Base-by-base conservation (phyloP, 1,139 yeast genomes). In the Sugiyamaella grinbergsii region DNA sequence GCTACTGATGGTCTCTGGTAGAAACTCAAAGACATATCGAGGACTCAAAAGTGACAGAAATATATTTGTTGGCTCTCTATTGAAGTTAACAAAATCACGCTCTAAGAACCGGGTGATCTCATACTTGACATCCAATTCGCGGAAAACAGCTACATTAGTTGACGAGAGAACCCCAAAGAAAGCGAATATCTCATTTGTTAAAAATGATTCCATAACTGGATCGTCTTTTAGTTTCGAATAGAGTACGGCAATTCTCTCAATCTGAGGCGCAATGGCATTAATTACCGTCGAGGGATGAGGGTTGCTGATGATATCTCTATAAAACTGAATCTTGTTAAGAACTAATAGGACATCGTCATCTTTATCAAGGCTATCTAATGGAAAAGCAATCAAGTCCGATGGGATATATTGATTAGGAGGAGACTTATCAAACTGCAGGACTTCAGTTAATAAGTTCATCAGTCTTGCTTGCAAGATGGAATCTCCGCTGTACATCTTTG, bases 81-180 rank as follows among this genome's bases (percentile, higher is more conserved):
- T 40, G 36, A 8, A 50, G 36, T 34, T 42, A 37, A 37, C 50
- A 29, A 32, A 20, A 34, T 20, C 26, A 20, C 54, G 20, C 7
- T 38, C 38, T 20, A 47, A 42, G n/a, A 15, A 7, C 11, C 16
- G 33, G 2, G 57, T 52, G 6, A 62, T 50, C 8, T 41, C 29
- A 45, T 51, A 55, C 36, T 52, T 39, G 13, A 44, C 40, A 42
- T 63, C 67, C 4, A 62, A 53, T 13, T 42, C 45, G 16, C 50
- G 40, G 46, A 63, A 61, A 7, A 52, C 20, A 4, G 54, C 58
- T 10, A 52, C 53, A 22, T 59, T 55, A 4, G 41, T 37, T 4
- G 50, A 42, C 0, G 66, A 62, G 7, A 63, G 48, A 3, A 55
- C 59, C 1, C 62, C 62, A 41, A 59, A 59, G 26, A 62, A 56